Evolutionary conservation across 768 basidiomycete species (phyloP).

Genomic region (Pulveroboletus sp.): DNA sequence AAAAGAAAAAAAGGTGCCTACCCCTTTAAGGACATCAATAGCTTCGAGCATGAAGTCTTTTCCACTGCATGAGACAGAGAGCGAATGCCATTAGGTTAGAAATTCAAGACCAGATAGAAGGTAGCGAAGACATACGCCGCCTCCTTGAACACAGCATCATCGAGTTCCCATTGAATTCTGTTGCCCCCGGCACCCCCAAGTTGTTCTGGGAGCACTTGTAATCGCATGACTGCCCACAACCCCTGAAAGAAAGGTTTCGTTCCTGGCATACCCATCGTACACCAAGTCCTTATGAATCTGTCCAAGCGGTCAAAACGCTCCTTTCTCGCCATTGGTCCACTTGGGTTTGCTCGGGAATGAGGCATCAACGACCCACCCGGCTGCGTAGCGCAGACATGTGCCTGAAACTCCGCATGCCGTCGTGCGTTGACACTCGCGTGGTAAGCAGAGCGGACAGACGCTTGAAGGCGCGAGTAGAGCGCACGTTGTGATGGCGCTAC

Average conservation of each 20-base stretch:
- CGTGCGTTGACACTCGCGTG: slow-evolving; percentile 77
- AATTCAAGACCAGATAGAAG: slow-evolving; percentile 2
- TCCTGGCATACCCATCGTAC: slow-evolving; percentile 81
- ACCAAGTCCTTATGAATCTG: slow-evolving; percentile 77
- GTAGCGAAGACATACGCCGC: slow-evolving; percentile 64
- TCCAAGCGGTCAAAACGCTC: slow-evolving; percentile 74
- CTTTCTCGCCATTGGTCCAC: slow-evolving; percentile 59
- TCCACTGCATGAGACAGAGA: slow-evolving; percentile 51
- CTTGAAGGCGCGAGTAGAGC: slow-evolving; percentile 81
- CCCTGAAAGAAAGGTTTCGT: slow-evolving; percentile 72
- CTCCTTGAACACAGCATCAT: slow-evolving; percentile 93
- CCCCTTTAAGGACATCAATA: slow-evolving; percentile 86
- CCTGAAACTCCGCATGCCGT: slow-evolving; percentile 79
- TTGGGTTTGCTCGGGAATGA: slow-evolving; percentile 63
- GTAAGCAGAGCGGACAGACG: slow-evolving; percentile 79
- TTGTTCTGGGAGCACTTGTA: slow-evolving; percentile 74
- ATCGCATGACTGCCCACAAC: slow-evolving; percentile 73
- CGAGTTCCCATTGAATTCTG: slow-evolving; percentile 84
- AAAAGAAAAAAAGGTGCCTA: slow-evolving; percentile 33
- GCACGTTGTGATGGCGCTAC: slow-evolving; percentile 82
- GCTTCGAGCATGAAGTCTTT: slow-evolving; percentile 94
- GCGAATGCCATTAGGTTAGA: slow-evolving; percentile 12
- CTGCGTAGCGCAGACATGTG: slow-evolving; percentile 71
- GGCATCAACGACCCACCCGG: slow-evolving; percentile 79
- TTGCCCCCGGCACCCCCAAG: slow-evolving; percentile 74